Evolutionary conservation across 495 filamentous ascomycete species (phyloP).

Genomic region (Glarea lozoyensis): DNA sequence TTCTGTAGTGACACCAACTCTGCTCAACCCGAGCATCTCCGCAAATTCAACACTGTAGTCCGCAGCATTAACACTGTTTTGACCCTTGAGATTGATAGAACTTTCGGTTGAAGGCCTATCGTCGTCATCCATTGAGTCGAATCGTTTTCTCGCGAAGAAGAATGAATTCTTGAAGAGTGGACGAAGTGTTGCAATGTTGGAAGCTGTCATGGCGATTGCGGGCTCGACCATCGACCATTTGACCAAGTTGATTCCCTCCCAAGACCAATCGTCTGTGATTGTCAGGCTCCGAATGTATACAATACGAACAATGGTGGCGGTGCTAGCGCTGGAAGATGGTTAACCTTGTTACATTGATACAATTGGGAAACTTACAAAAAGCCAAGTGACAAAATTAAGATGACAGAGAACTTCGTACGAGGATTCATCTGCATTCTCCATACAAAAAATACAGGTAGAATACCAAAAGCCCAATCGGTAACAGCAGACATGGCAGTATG

Average conservation of each 20-base stretch:
- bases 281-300: slow-evolving; percentile 27
- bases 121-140: background rate
- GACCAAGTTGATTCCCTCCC: slow-evolving; percentile 27
- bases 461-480: slow-evolving; percentile 25
- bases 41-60: slow-evolving; percentile 3
- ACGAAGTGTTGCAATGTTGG: slow-evolving; percentile 30
- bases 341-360: slow-evolving; percentile 28
- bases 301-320: slow-evolving; percentile 33
- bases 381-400: slow-evolving; percentile 25
- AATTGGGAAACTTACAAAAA: slow-evolving; percentile 26
- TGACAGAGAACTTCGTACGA: slow-evolving; percentile 25
- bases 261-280: slow-evolving; percentile 22
- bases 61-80: background rate
- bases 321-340: slow-evolving; percentile 22
- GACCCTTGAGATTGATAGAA: background rate
- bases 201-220: slow-evolving; percentile 30
- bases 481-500: slow-evolving; percentile 20
- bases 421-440: slow-evolving; percentile 23
- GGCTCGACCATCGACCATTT: slow-evolving; percentile 33
- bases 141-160: slow-evolving; percentile 4
- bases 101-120: background rate
- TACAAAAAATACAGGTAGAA: slow-evolving; percentile 26
- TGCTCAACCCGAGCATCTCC: slow-evolving; percentile 1
- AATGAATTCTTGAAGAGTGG: slow-evolving; percentile 26
- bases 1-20: slow-evolving; percentile 1